Base-by-base conservation (phyloP, 345 rosid species). In the Crucihimalaya himalaica region DNA sequence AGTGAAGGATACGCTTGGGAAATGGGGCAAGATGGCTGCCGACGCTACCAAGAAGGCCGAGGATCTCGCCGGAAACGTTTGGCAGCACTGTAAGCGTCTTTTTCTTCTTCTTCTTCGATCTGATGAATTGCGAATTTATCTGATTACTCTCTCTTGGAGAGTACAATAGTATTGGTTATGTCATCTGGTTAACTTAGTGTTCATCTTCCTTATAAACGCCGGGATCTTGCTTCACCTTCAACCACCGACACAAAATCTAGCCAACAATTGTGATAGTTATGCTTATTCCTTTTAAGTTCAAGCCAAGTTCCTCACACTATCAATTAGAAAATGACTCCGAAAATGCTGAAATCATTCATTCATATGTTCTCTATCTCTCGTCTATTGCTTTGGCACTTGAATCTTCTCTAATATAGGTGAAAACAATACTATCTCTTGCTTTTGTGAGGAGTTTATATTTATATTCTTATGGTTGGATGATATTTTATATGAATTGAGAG, bases 21-120 rank as follows among this genome's bases (percentile, higher is more conserved):
- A 78, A 73, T 96, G 91, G 90, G 94, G 94, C 40, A 92, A 96
- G 79, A 92, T 82, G 88, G 97, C 94, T 0, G 86, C 88, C 0
- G 99, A 90, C n/a, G 92, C 93, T 15, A 83, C 97, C 18, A 92
- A 92, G 86, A 96, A 84, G 78, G 96, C 92, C 0, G 92, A 89
- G 81, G 99, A 90, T 82, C 92, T 93, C 76, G 94, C 97, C 65
- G 97, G 92, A 51, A 88, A 89, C 71, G 76, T 88, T 83, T 91
- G 96, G 96, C 96, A 93, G 50, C 96, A 91, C 82, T 59, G 97
- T 93, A 76, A 79, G 80, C 59, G 16, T 37, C 25, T 46, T 37
- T 14, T 29, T 35, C 23, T 6, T 13, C 43, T 20, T 31, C 19
- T 21, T 34, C 47, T 16, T 6, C 20, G 53, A 37, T 62, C 43